These are phyloP conservation scores for Talaromyces sp. DNA, from an alignment of 2,329 filamentous ascomycete genomes.

Conservation along the genomic window DNA sequence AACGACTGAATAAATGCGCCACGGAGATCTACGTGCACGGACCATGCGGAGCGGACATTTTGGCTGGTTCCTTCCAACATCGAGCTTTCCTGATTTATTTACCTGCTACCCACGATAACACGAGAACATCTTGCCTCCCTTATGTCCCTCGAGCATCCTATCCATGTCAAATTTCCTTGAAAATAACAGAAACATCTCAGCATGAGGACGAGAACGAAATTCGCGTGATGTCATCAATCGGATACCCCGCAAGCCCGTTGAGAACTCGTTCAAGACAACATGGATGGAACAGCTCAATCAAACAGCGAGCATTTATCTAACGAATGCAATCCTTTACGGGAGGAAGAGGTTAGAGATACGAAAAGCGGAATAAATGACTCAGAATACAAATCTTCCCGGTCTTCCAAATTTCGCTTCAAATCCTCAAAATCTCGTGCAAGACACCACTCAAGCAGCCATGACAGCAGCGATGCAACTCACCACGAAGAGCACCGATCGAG, in stretches of 20 bases:
- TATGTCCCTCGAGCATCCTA: no score
- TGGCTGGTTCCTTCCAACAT: neutral
- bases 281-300: conserved; percentile 6
- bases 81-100: neutral
- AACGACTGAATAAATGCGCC: neutral
- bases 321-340: neutral
- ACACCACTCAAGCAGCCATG: conserved; percentile 1
- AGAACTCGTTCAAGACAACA: neutral
- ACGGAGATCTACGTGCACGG: conserved; percentile 10
- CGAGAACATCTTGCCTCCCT: neutral
- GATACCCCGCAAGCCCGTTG: conserved; percentile 2
- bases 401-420: conserved; percentile 37
- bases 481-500: neutral
- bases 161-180: no score
- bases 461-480: neutral
- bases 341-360: neutral
- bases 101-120: neutral
- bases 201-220: neutral
- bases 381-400: conserved; percentile 14
- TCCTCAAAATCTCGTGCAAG: conserved; percentile 20
- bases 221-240: conserved; percentile 14
- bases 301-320: neutral
- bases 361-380: neutral
- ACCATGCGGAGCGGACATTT: conserved; percentile 16
- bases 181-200: neutral